phyloP scores from a whole-genome alignment of 2,329 filamentous ascomycete species.

The Apiospora phragmitis region DNA sequence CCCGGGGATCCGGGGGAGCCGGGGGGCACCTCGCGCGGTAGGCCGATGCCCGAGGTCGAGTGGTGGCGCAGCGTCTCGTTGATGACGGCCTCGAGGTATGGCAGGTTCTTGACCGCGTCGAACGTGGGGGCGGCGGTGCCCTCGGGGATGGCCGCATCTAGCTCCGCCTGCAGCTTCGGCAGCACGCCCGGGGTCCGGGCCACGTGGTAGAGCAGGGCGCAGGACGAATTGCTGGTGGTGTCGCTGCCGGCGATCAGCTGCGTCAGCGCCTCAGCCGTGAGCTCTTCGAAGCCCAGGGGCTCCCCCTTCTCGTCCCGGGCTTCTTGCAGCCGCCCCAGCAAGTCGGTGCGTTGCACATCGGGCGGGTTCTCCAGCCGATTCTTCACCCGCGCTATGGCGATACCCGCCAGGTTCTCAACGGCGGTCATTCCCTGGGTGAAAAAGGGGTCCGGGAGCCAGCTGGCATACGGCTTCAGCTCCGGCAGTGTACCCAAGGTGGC shows the following conservation, averaged over 20 bases:
- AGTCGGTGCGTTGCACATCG: slow-evolving; percentile 69
- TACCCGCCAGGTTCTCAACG: slow-evolving; percentile 80
- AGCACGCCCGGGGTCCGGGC: slow-evolving; percentile 70
- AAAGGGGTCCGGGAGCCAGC: slow-evolving; percentile 79
- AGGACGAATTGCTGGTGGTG: slow-evolving; percentile 78
- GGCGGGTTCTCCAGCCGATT: slow-evolving; percentile 70
- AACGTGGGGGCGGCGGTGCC: slow-evolving; percentile 66
- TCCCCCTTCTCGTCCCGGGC: slow-evolving; percentile 78
- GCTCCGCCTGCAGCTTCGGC: slow-evolving; percentile 69
- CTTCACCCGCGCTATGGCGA: slow-evolving; percentile 81
- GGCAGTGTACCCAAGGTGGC: slow-evolving; percentile 77
- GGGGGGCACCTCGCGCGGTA: slow-evolving; percentile 72
- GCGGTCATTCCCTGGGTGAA: slow-evolving; percentile 74
- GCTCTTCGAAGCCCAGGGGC: slow-evolving; percentile 72
- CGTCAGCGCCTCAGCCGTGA: slow-evolving; percentile 86
- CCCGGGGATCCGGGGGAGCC: slow-evolving; percentile 62
- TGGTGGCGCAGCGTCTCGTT: slow-evolving; percentile 86
- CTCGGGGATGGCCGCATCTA: slow-evolving; percentile 68
- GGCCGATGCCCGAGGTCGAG: slow-evolving; percentile 81
- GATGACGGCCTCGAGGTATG: slow-evolving; percentile 75
- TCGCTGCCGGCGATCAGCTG: slow-evolving; percentile 82
- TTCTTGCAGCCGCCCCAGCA: slow-evolving; percentile 82
- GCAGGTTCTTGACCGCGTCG: slow-evolving; percentile 71
- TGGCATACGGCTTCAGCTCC: slow-evolving; percentile 74
- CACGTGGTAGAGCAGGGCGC: slow-evolving; percentile 79